Evolutionary conservation across 306 rosid genomes (phyloP).

Genomic region (Lathyrus tuberosus): DNA sequence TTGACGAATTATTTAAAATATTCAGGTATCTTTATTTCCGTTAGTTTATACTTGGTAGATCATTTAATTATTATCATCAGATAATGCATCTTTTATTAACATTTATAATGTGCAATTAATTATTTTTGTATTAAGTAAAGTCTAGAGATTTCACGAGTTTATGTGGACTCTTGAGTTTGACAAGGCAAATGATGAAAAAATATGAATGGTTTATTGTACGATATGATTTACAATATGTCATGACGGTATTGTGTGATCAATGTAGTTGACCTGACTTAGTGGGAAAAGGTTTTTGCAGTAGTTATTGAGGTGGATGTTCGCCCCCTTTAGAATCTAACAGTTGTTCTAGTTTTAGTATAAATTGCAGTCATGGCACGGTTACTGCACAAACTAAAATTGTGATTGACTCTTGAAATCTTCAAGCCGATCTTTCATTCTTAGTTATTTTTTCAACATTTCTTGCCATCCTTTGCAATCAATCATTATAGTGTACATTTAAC

Average conservation of each 20-base stretch:
- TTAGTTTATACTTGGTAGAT: not conserved
- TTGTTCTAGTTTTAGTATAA: not conserved
- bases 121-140: not conserved
- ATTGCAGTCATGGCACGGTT: not conserved
- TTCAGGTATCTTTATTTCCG: constrained; percentile 62
- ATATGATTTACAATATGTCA: not conserved
- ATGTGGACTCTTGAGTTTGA: not conserved
- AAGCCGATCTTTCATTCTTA: not conserved
- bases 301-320: not conserved
- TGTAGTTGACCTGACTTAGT: constrained; percentile 1
- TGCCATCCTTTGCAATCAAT: not conserved
- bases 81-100: not conserved
- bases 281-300: not conserved
- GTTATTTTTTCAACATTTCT: constrained; percentile 2
- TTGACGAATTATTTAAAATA: constrained; percentile 94
- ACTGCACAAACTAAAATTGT: not conserved
- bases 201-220: not conserved
- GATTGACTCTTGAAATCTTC: not conserved
- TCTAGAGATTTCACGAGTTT: not conserved
- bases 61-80: not conserved
- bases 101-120: not conserved
- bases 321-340: not conserved
- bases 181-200: no score
- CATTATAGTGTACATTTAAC: not conserved
- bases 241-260: not conserved